Percentiles rank a stretch among this genome's conserved stretches.
Conservation (phyloP, 1,139 yeast species). For the Pichia cactophila region DNA sequence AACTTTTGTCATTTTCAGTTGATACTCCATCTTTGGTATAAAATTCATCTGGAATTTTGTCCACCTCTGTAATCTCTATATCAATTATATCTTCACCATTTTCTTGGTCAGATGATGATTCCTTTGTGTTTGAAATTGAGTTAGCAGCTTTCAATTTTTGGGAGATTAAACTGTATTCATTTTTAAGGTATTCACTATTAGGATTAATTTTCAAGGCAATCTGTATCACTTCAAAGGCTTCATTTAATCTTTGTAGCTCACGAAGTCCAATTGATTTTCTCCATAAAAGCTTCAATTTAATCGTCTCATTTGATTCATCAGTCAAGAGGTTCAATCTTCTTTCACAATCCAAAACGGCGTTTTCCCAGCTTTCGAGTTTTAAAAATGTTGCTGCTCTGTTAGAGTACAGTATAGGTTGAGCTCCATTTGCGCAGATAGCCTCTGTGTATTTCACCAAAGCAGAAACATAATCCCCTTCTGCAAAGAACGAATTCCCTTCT, state of each 20-base stretch:
- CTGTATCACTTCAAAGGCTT: constrained; percentile 34
- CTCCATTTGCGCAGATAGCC: constrained; percentile 52
- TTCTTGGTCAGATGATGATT: not conserved
- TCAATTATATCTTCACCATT: not conserved
- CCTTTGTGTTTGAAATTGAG: constrained; percentile 5
- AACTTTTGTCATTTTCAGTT: too few species aligned
- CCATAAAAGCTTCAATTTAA: constrained; percentile 43
- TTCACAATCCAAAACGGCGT: constrained; percentile 57
- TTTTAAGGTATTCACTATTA: constrained; percentile 27
- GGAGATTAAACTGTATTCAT: constrained; percentile 11
- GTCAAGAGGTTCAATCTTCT: constrained; percentile 38
- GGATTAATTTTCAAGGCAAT: constrained; percentile 43
- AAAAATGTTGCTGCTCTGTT: constrained; percentile 73
- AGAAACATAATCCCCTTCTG: constrained; percentile 39
- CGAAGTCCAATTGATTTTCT: constrained; percentile 46
- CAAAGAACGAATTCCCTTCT: constrained; percentile 64
- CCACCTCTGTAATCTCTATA: constrained; percentile 2
- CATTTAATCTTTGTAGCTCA: constrained; percentile 28
- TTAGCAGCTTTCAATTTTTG: not conserved
- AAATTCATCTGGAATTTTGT: constrained; percentile 3
- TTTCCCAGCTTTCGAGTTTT: constrained; percentile 44
- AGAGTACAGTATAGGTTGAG: constrained; percentile 60
- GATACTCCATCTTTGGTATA: not conserved
- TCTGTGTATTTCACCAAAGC: constrained; percentile 61
- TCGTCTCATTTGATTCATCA: constrained; percentile 2